Conservation (phyloP, 2,329 filamentous ascomycete genomes). For the Penicillium sp. region DNA sequence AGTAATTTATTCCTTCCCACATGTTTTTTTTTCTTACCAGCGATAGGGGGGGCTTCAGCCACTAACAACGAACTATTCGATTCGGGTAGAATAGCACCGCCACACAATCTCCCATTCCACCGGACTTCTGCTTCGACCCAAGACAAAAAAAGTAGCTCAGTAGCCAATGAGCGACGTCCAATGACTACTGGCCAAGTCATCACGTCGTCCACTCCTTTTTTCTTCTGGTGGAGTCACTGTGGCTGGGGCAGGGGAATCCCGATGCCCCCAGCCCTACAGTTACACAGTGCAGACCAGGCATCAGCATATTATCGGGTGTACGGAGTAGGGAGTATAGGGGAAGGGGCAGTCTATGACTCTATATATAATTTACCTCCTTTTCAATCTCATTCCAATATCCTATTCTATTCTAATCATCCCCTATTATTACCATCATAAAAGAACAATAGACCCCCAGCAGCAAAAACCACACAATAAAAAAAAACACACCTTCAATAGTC, state of each 20-base stretch:
- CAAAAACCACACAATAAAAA: not conserved
- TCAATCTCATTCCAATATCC: too few relatives aligned
- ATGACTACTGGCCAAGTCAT: not conserved
- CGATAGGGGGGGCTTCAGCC: not conserved
- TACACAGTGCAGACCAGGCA: constrained; percentile 14
- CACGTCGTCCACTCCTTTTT: not conserved
- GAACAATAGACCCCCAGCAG: not conserved
- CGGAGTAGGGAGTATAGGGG: not conserved
- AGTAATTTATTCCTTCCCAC: constrained; percentile 6
- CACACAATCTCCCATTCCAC: constrained; percentile 5
- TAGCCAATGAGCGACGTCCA: not conserved
- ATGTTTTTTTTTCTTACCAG: not conserved
- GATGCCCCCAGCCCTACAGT: constrained; percentile 17
- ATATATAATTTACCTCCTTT: not conserved
- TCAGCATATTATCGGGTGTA: not conserved
- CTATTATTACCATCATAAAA: not conserved
- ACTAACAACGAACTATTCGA: constrained; percentile 19
- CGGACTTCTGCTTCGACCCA: not conserved
- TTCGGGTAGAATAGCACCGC: constrained; percentile 9
- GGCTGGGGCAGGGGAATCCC: constrained; percentile 18
- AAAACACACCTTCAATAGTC: not conserved
- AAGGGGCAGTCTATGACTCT: not conserved
- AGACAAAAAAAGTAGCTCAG: not conserved
- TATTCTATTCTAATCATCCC: not conserved
- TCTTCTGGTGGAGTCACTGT: constrained; percentile 12